phyloP scores from a whole-genome alignment of 768 basidiomycete genomes.

The Polyporus arcularius region DNA sequence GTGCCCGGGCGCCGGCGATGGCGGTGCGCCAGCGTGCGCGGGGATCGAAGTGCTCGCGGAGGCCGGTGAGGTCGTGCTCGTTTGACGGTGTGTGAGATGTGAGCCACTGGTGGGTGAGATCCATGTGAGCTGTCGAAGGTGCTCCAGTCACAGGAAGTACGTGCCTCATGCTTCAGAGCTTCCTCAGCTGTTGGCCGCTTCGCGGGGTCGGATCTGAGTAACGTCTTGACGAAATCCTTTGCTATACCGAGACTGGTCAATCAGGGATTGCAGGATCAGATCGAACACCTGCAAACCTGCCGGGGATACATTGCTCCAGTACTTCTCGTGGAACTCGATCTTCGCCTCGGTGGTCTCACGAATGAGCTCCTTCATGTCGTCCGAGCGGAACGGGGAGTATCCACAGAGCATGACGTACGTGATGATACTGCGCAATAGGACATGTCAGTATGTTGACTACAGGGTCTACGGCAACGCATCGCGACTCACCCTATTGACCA shows the following conservation, averaged over 20 bases:
- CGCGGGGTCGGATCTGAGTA: slow-evolving; percentile 72
- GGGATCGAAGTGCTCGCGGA: slow-evolving; percentile 84
- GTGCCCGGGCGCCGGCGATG: slow-evolving; percentile 52
- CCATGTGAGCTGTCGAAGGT: neutral
- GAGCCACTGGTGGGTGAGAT: slow-evolving; percentile 59
- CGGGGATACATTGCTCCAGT: slow-evolving; percentile 87
- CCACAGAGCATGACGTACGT: slow-evolving; percentile 95
- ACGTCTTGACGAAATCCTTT: slow-evolving; percentile 75
- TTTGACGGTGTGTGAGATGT: slow-evolving; percentile 62
- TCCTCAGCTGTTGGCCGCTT: slow-evolving; percentile 73
- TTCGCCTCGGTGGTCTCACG: slow-evolving; percentile 84
- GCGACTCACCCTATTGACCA: slow-evolving; percentile 85
- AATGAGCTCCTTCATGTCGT: slow-evolving; percentile 72
- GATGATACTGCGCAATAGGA: slow-evolving; percentile 63
- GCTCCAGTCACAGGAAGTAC: slow-evolving; percentile 24
- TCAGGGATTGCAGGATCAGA: neutral
- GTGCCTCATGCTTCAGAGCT: slow-evolving; percentile 67
- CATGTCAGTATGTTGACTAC: too few species aligned
- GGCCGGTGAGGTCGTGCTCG: slow-evolving; percentile 76
- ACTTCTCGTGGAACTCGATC: slow-evolving; percentile 90
- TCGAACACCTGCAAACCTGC: slow-evolving; percentile 49
- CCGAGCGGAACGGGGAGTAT: slow-evolving; percentile 91
- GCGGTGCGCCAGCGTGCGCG: slow-evolving; percentile 73
- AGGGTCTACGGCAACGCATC: neutral
- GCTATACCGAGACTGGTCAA: slow-evolving; percentile 44